phyloP scores from a whole-genome alignment of 169 alveolate genomes.

The Cytauxzoon felis region DNA sequence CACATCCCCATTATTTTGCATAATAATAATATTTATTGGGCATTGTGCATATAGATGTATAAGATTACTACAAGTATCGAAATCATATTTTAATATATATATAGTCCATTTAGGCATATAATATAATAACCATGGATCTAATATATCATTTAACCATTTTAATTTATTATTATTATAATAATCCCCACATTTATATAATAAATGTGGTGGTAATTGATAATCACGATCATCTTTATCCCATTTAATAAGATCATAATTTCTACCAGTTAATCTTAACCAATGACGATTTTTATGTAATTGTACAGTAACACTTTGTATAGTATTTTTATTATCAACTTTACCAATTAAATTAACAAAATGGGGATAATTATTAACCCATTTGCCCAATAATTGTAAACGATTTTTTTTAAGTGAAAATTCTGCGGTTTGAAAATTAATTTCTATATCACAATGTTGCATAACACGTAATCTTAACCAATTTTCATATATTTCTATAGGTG shows the following conservation, averaged over 20 bases:
- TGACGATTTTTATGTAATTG: conserved; percentile 49
- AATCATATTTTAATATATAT: conserved; percentile 31
- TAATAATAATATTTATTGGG: not conserved
- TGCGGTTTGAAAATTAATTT: conserved; percentile 55
- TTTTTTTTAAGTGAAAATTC: conserved; percentile 54
- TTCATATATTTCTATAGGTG: conserved; percentile 55
- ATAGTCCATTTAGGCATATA: conserved; percentile 61
- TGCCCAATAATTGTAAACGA: conserved; percentile 51
- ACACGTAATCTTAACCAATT: conserved; percentile 53
- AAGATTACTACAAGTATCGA: conserved; percentile 1
- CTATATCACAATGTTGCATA: conserved; percentile 62
- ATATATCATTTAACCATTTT: conserved; percentile 54
- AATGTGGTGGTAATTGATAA: conserved; percentile 25
- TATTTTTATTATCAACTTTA: conserved; percentile 17
- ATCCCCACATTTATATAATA: too few relatives aligned
- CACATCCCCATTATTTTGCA: not conserved
- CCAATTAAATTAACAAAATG: conserved; percentile 53
- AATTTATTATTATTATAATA: conserved; percentile 6
- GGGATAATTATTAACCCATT: conserved; percentile 60
- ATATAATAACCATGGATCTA: conserved; percentile 53
- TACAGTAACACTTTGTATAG: conserved; percentile 52
- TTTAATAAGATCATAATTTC: conserved; percentile 41
- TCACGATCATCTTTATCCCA: conserved; percentile 50
- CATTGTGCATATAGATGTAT: conserved; percentile 12
- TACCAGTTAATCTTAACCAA: conserved; percentile 58